Conservation (phyloP, 495 filamentous ascomycete species). For the Neurospora intermedia region DNA sequence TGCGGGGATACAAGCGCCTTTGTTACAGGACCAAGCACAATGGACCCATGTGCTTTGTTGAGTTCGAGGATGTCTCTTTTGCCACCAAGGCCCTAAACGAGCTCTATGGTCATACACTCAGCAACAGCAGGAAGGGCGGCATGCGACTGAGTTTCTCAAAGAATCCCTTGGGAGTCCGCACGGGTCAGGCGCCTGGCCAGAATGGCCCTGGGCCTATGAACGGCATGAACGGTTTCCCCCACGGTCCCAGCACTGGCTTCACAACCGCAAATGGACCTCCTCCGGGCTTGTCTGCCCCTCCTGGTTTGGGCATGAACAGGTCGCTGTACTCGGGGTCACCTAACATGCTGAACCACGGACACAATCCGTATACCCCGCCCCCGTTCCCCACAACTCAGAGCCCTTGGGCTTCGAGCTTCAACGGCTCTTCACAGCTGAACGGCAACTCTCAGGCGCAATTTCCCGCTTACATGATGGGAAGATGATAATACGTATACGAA, state of each 20-base stretch:
- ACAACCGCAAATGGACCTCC: slow-evolving; percentile 65
- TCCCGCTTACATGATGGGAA: slow-evolving; percentile 24
- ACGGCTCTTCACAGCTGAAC: slow-evolving; percentile 8
- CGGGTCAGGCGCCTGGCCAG: slow-evolving; percentile 46
- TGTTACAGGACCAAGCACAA: slow-evolving; percentile 98
- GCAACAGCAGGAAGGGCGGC: slow-evolving; percentile 90
- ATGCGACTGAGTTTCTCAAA: slow-evolving; percentile 98
- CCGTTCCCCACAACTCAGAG: slow-evolving; percentile 14
- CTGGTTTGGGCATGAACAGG: slow-evolving; percentile 46
- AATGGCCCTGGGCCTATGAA: slow-evolving; percentile 32
- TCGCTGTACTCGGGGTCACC: slow-evolving; percentile 18
- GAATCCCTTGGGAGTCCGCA: slow-evolving; percentile 89
- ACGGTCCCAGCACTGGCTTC: slow-evolving; percentile 43
- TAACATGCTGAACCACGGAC: slow-evolving; percentile 4
- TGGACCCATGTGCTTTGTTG: slow-evolving; percentile 98
- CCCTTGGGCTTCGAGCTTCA: slow-evolving; percentile 18
- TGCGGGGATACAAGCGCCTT: slow-evolving; percentile 89
- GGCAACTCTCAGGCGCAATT: slow-evolving; percentile 11
- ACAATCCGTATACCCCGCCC: slow-evolving; percentile 11
- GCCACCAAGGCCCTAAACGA: slow-evolving; percentile 90
- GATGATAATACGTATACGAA: slow-evolving; percentile 3
- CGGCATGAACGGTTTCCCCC: slow-evolving; percentile 34
- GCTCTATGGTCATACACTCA: slow-evolving; percentile 77
- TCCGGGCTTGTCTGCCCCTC: slow-evolving; percentile 59
- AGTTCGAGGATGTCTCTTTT: slow-evolving; percentile 91